Evolutionary conservation across 2,329 filamentous ascomycete genomes (phyloP).

Genomic region (Hymenoscyphus infarciens): DNA sequence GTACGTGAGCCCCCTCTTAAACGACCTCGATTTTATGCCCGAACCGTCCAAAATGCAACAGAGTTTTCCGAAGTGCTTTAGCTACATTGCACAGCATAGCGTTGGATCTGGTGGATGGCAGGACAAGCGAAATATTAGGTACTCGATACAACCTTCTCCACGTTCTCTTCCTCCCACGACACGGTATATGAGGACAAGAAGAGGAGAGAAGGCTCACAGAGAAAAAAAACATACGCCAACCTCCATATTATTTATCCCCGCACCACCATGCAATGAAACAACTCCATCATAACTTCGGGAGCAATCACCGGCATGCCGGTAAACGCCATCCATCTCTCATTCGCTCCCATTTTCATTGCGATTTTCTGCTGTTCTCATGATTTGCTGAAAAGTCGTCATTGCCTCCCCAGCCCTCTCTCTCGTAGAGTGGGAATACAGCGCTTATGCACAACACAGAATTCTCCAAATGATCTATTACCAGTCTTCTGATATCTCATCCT

Average conservation of each 20-base stretch:
- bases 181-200: background rate
- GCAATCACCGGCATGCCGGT: constrained; percentile 4
- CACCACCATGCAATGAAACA: constrained; percentile 14
- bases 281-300: no score
- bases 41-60: background rate
- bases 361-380: constrained; percentile 12
- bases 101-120: background rate
- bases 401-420: background rate
- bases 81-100: background rate
- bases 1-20: background rate
- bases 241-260: constrained; percentile 8
- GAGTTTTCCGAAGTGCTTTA: background rate
- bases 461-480: background rate
- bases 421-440: background rate
- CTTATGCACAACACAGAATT: background rate
- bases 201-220: background rate
- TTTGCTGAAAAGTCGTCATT: constrained; percentile 10
- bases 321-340: constrained; percentile 12
- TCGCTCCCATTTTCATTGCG: background rate
- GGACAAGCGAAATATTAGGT: background rate
- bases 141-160: constrained; percentile 3
- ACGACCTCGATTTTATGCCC: background rate
- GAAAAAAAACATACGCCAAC: background rate
- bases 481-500: background rate
- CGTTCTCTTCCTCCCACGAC: background rate